Conservation (phyloP, 805 yeast species). For the Wickerhamiella sergipiensis region DNA sequence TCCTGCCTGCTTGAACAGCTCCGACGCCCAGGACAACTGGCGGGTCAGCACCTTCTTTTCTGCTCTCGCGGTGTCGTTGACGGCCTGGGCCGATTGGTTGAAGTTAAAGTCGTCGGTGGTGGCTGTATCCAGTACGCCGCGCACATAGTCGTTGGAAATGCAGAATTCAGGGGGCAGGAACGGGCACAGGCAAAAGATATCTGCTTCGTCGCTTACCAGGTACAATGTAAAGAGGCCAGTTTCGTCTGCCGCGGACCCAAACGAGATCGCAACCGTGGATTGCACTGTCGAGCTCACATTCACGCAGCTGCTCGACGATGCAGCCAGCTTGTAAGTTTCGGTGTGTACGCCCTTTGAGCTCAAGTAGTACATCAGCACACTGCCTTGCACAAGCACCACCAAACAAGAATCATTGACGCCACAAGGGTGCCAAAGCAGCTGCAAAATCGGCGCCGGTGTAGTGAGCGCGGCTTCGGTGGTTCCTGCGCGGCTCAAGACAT, state of each 20-base stretch:
- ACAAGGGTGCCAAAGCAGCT: conserved; percentile 33
- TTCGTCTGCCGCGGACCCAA: conserved; percentile 29
- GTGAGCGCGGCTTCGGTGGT: not conserved
- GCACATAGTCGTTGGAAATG: conserved; percentile 24
- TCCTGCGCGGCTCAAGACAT: conserved; percentile 14
- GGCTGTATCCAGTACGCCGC: conserved; percentile 25
- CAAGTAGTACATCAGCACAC: conserved; percentile 11
- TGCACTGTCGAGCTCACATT: not conserved
- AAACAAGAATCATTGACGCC: conserved; percentile 33
- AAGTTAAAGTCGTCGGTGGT: conserved; percentile 15
- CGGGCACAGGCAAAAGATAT: conserved; percentile 50
- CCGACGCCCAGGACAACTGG: conserved; percentile 8
- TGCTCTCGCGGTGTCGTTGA: not conserved
- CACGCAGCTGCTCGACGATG: not conserved
- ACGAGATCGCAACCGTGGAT: conserved; percentile 28
- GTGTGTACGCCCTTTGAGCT: conserved; percentile 20
- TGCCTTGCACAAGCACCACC: conserved; percentile 29
- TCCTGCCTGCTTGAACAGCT: not conserved
- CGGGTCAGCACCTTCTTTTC: conserved; percentile 4
- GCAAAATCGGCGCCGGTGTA: conserved; percentile 20
- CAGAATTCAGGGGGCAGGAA: conserved; percentile 38
- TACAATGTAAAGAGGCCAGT: conserved; percentile 40
- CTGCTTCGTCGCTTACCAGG: conserved; percentile 41
- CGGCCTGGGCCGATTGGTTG: not conserved
- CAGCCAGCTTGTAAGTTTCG: not conserved